phyloP scores from a whole-genome alignment of 1,284 basidiomycete genomes.

The Ceratobasidium sp. region DNA sequence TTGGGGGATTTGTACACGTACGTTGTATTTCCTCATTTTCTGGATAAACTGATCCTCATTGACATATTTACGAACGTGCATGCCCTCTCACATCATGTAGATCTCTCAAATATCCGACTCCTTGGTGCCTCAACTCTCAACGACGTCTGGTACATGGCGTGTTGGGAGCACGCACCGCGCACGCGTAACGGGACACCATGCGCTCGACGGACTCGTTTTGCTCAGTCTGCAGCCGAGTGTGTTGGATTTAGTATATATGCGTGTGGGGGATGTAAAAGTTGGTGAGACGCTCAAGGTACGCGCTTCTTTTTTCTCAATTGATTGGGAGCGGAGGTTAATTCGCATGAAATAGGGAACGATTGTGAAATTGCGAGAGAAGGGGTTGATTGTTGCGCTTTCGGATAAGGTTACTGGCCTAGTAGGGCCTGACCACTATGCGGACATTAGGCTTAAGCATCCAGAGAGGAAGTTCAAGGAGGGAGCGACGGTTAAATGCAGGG shows the following conservation, averaged over 20 bases:
- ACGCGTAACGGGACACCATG: constrained; percentile 89
- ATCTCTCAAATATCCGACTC: constrained; percentile 96
- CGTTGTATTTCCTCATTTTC: constrained; percentile 51
- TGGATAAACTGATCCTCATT: neutral
- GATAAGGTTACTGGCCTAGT: constrained; percentile 92
- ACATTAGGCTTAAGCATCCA: constrained; percentile 91
- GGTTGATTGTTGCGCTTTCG: constrained; percentile 84
- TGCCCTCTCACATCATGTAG: constrained; percentile 56
- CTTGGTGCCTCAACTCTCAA: constrained; percentile 79
- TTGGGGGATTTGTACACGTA: constrained; percentile 89
- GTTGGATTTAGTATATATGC: constrained; percentile 87
- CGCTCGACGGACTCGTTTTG: constrained; percentile 89
- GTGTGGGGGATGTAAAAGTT: constrained; percentile 83
- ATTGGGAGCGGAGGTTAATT: neutral
- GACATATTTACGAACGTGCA: neutral
- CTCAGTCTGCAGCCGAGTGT: constrained; percentile 86
- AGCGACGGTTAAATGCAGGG: constrained; percentile 84
- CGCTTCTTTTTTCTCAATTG: neutral
- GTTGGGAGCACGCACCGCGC: constrained; percentile 82
- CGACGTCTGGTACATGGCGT: constrained; percentile 81
- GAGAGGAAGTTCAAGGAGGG: constrained; percentile 92
- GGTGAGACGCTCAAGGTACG: constrained; percentile 79
- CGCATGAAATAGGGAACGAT: constrained; percentile 80
- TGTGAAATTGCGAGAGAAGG: constrained; percentile 81
- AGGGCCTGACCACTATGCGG: constrained; percentile 95